Evolutionary conservation across 2,329 filamentous ascomycete genomes (phyloP), one percentile per base, ranked within the genome.

Genomic region (Aureobasidium melanogenum): DNA sequence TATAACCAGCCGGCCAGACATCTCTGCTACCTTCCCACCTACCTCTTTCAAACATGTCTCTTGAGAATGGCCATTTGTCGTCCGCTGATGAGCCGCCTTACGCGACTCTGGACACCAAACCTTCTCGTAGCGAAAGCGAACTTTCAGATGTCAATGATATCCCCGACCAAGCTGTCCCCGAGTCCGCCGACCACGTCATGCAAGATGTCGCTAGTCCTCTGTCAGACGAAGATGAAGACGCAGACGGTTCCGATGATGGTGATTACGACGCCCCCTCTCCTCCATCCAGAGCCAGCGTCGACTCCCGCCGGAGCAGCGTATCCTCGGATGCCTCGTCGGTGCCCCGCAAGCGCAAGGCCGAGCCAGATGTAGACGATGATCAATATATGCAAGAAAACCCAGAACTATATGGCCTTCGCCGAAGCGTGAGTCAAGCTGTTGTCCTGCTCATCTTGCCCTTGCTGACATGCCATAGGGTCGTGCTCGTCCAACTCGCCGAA

Each of bases 371-470:
- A 39, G 85, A 87, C 56, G 74, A 94, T 68, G 88, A 94, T 63
- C 87, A 91, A 50, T 92, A 86, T 71, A 96, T 97, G 68, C 83
- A 87, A 69, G 88, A 90, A 70, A 96, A 99, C 70, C 94, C 94
- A 47, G 91, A 96, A 76, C 80, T 99, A 9, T 99, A 97, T 78
- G 94, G 94, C 51, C 81, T 99, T 67, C 86, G 94, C 68, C 85
- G 94, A 77, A 99, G 94, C 79, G 92, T 94, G 86, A 65, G 88
- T 76, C 56, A 17, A 17, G 10, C 38, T 59, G 34, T 47, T 59
- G 43, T 60, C 32, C 34, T 44, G 15, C 44, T 59, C 24, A n/a
- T 59, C 34, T 54, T 58, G 54, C 61, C 48, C 46, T 39, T 47
- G 38, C 74, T 77, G 69, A 77, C 69, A 65, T 57, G 57, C 62